Percentiles rank a stretch among this genome's conserved stretches.
Conservation (phyloP, 108 stramenopile genomes). For the Stephanodiscus triporus region DNA sequence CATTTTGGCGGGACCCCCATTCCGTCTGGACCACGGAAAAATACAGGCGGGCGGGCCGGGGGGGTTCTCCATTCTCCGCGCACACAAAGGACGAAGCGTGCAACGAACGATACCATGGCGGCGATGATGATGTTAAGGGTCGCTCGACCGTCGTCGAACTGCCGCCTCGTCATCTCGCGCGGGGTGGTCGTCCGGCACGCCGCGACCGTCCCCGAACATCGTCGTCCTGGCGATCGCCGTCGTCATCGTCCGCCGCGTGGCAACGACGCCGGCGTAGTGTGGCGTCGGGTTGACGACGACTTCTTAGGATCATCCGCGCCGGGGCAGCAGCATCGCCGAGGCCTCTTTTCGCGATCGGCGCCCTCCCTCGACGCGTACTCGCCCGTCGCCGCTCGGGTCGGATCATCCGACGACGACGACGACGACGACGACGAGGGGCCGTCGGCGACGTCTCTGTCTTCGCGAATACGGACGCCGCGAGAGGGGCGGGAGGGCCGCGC, state of each 20-base stretch:
- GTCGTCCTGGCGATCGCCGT: background rate
- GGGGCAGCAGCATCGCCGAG: background rate
- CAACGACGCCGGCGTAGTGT: background rate
- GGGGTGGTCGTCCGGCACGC: background rate
- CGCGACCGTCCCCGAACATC: background rate
- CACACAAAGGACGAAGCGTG: no score
- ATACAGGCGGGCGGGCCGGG: no score
- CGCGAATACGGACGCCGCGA: background rate
- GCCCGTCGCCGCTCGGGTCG: background rate
- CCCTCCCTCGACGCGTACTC: background rate
- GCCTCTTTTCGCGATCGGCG: background rate
- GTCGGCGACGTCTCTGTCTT: background rate
- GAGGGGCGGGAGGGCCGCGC: no score
- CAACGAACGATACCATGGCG: background rate
- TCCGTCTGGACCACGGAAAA: no score
- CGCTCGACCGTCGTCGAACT: background rate
- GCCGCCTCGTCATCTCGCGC: background rate
- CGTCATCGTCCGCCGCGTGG: background rate
- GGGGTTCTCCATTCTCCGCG: no score
- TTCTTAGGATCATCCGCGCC: no score
- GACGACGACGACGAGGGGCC: background rate
- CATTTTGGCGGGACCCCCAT: no score
- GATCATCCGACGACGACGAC: background rate
- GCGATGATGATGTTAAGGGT: background rate
- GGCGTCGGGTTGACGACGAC: no score